Conservation (phyloP, 2,329 filamentous ascomycete species). For the Cordyceps tenuipes region DNA sequence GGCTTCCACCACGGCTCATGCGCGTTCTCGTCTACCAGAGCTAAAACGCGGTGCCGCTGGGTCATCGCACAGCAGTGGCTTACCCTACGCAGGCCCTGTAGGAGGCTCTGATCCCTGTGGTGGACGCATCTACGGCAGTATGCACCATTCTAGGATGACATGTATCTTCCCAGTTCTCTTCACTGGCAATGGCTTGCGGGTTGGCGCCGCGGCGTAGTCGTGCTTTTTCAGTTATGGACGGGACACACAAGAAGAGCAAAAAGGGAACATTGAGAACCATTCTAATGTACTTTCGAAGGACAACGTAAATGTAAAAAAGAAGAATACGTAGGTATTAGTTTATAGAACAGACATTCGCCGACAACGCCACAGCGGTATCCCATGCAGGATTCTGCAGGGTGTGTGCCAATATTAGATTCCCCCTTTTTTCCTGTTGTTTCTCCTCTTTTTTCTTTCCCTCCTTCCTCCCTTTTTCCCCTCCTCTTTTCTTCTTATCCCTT, state of each 20-base stretch:
- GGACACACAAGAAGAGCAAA: neutral
- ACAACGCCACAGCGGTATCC: neutral
- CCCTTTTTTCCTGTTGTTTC: neutral
- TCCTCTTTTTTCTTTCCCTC: neutral
- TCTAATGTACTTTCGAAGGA: no score
- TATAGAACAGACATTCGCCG: neutral
- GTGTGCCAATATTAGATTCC: no score
- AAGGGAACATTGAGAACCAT: no score
- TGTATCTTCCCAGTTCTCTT: no score
- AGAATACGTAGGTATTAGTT: neutral
- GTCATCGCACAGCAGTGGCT: neutral
- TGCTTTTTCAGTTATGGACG: neutral
- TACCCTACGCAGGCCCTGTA: slow-evolving; percentile 5
- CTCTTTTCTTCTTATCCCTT: neutral
- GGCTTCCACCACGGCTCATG: neutral
- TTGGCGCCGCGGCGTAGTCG: neutral
- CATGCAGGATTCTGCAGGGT: neutral
- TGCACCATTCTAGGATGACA: no score
- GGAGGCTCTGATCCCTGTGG: neutral
- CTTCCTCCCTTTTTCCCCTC: neutral
- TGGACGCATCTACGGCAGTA: neutral
- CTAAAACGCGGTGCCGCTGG: neutral
- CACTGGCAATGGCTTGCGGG: no score
- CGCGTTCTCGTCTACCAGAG: neutral
- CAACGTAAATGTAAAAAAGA: neutral